Percentiles rank a stretch among this genome's conserved stretches.
Evolutionary conservation across 176 grass and related monocot species (phyloP).

Genomic region (Tuctoria greenei): DNA sequence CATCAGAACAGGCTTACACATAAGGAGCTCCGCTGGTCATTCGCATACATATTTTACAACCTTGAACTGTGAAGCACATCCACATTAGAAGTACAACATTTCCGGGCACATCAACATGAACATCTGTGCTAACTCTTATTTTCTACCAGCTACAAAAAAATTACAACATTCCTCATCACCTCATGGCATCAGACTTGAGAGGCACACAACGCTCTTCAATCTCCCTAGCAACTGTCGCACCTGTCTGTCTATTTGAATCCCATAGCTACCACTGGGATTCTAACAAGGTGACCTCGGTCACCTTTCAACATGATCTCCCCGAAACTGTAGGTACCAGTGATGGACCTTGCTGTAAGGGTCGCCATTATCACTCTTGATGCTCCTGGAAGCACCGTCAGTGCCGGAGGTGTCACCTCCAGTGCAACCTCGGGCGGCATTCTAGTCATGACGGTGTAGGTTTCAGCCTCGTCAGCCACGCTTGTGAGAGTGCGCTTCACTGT

Average conservation of each 20-base stretch:
- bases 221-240: neutral
- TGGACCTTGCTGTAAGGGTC: conserved; percentile 71
- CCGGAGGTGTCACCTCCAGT: conserved; percentile 60
- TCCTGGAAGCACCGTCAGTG: conserved; percentile 61
- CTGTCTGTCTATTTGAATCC: conserved; percentile 60
- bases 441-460: conserved; percentile 77
- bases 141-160: conserved; percentile 66
- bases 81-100: conserved; percentile 21
- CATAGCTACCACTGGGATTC: conserved; percentile 84
- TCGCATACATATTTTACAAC: conserved; percentile 37
- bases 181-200: conserved; percentile 6
- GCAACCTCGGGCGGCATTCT: conserved; percentile 70
- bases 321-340: conserved; percentile 75
- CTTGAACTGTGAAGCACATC: neutral
- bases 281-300: conserved; percentile 71
- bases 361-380: conserved; percentile 54
- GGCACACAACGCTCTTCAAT: neutral
- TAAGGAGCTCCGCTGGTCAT: neutral
- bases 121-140: conserved; percentile 30
- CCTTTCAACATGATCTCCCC: conserved; percentile 93
- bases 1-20: neutral
- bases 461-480: conserved; percentile 49
- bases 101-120: neutral
- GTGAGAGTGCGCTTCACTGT: conserved; percentile 67
- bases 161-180: conserved; percentile 41